Evolutionary conservation across 2,329 filamentous ascomycete genomes (phyloP).

Genomic region (Sphaerulina populicola): DNA sequence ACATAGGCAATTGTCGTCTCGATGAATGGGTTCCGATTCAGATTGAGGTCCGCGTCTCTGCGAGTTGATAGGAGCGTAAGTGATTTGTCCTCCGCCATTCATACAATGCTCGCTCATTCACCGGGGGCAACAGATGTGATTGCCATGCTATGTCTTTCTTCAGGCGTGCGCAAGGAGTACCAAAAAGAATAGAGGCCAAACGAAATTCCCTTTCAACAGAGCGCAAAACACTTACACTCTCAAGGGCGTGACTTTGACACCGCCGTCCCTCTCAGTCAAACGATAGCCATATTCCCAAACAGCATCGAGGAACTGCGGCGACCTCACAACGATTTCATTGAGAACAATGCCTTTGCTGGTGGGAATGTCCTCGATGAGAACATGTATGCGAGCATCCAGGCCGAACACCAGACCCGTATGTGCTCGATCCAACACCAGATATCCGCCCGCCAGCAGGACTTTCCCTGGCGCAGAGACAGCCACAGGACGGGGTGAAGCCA

Average conservation of each 20-base stretch:
- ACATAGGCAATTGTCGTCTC: constrained; percentile 84
- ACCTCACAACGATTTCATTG: constrained; percentile 72
- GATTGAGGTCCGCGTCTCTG: constrained; percentile 35
- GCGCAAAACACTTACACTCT: constrained; percentile 54
- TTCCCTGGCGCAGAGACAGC: constrained; percentile 86
- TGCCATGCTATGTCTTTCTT: constrained; percentile 1
- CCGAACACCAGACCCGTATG: constrained; percentile 69
- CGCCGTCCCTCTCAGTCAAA: constrained; percentile 61
- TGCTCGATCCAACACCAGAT: constrained; percentile 80
- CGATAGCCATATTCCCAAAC: constrained; percentile 82
- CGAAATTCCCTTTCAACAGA: neutral
- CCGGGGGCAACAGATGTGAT: too few relatives aligned
- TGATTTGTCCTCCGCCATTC: constrained; percentile 7
- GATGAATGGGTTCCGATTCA: constrained; percentile 71
- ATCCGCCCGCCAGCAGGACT: constrained; percentile 88
- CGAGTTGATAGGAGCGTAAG: constrained; percentile 17
- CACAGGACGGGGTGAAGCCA: constrained; percentile 18
- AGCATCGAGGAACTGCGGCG: constrained; percentile 82
- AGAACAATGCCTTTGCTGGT: constrained; percentile 54
- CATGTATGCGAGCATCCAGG: constrained; percentile 56
- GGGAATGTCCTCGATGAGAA: constrained; percentile 48
- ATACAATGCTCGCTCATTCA: neutral
- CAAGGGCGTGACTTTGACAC: constrained; percentile 71
- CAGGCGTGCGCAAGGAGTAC: neutral
- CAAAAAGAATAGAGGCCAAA: neutral